Evolutionary conservation across 1,284 basidiomycete genomes (phyloP).

Genomic region (Ceratobasidium sp.): DNA sequence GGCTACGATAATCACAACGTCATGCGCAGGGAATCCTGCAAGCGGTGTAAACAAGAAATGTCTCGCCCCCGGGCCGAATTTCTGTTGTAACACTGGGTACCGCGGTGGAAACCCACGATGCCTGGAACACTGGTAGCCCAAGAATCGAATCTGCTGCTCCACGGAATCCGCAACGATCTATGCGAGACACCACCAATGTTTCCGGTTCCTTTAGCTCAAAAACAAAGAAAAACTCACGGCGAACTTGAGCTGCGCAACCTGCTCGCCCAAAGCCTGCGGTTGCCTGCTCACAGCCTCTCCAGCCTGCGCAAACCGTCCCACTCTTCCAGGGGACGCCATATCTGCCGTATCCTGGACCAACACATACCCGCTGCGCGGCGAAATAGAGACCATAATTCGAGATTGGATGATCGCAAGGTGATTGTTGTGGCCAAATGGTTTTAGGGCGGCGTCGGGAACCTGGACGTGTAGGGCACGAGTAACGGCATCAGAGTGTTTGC

Average conservation of each 20-base stretch:
- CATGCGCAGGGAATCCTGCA: slow-evolving; percentile 70
- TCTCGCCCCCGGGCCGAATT: slow-evolving; percentile 65
- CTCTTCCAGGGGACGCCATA: slow-evolving; percentile 36
- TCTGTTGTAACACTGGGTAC: slow-evolving; percentile 61
- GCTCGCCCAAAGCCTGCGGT: slow-evolving; percentile 40
- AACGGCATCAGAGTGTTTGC: slow-evolving; percentile 66
- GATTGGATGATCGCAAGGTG: slow-evolving; percentile 24
- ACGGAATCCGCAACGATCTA: slow-evolving; percentile 39
- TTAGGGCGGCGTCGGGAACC: slow-evolving; percentile 29
- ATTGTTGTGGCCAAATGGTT: slow-evolving; percentile 12
- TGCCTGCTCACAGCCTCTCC: slow-evolving; percentile 72
- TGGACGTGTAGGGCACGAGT: slow-evolving; percentile 50
- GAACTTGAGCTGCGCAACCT: slow-evolving; percentile 37
- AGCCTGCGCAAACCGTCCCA: slow-evolving; percentile 55
- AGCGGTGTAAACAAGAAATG: slow-evolving; percentile 72
- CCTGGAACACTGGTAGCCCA: slow-evolving; percentile 44
- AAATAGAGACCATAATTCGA: slow-evolving; percentile 29
- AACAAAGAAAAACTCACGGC: slow-evolving; percentile 16
- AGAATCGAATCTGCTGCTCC: slow-evolving; percentile 44
- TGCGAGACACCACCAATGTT: not conserved
- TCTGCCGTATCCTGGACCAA: slow-evolving; percentile 43
- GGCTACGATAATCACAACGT: slow-evolving; percentile 77
- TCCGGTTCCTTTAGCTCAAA: not conserved
- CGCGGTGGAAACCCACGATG: slow-evolving; percentile 8
- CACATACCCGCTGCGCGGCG: slow-evolving; percentile 28